Evolutionary conservation across 2,329 filamentous ascomycete species (phyloP), one percentile per base, ranked within the genome.

Genomic region (Diaporthe aspalathi): DNA sequence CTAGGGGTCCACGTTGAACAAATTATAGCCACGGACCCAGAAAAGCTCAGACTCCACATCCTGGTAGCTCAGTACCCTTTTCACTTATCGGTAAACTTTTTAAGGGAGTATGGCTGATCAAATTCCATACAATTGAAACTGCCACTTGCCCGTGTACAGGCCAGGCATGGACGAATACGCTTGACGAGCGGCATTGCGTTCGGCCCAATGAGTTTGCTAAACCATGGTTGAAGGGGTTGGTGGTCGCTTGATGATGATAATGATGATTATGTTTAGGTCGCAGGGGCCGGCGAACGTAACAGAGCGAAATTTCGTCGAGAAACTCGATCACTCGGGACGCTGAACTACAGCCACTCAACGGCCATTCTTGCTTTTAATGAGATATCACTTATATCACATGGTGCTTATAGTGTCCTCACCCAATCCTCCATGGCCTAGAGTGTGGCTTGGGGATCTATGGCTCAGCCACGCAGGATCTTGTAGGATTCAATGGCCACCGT

Each of bases 111-210:
- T n/a, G n/a, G n/a, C n/a, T n/a, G n/a, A n/a, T n/a, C n/a, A n/a
- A n/a, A n/a, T n/a, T n/a, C n/a, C n/a, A n/a, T n/a, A 63, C 27
- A 63, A 4, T 1, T 35, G 0, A 27, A 49, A 49, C 5, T 49
- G 0, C 43, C 29, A 9, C 14, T 49, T 35, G 60, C 60, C 60
- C 43, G 14, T 63, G 43, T 35, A 49, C 43, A 63, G 20, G 2
- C 60, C 60, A 12, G 60, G 60, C 43, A 35, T 63, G 60, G 1
- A 3, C 5, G 2, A 5, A 12, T 12, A 49, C 1, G 60, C 43
- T 3, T 49, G 43, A n/a, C 60, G 60, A 35, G 60, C 29, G 9
- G 2, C 60, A 49, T 49, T 63, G 7, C 60, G 60, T 16, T 63
- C 43, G 27, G 43, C 8, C 60, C 60, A 63, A 29, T 63, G 56